Base-by-base conservation (phyloP, 2,329 filamentous ascomycete genomes). In the Neocucurbitaria cava region DNA sequence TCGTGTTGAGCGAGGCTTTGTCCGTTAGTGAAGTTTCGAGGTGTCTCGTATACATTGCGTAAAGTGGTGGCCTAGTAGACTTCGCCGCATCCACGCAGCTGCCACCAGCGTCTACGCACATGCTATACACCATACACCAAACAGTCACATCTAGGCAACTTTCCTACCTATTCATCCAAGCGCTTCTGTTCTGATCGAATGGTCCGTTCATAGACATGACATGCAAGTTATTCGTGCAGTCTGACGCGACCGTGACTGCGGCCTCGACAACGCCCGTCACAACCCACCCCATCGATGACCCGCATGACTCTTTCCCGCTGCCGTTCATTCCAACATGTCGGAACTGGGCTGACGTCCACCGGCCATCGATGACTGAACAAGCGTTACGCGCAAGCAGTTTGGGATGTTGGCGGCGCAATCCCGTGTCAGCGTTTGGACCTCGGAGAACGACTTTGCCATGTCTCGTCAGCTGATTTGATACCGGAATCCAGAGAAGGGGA, bases 211-310 rank as follows among this genome's bases (percentile, higher is more conserved):
- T n/a, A n/a, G n/a, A n/a, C n/a, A n/a, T n/a, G n/a, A 26, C 24
- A 5, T 26, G 24, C 24, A 26, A 26, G 9, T 35, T 31, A 52
- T 36, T 43, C 20, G 20, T 21, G 17, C 26, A 17, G 5, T 43
- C 9, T 9, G 24, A 5, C 24, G 9, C 24, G 24, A 5, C 24
- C 24, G 24, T 26, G 24, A 26, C 24, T 26, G 24, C 24, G n/a
- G n/a, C n/a, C n/a, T n/a, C n/a, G n/a, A n/a, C n/a, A n/a, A n/a
- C n/a, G n/a, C n/a, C n/a, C n/a, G n/a, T n/a, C n/a, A n/a, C n/a
- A n/a, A n/a, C n/a, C n/a, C n/a, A n/a, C n/a, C n/a, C n/a, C 56
- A 54, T 54, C 33, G 43, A 51, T 56, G 57, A 56, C 59, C 42
- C 58, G 59, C 59, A 56, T 36, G 10, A n/a, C 5, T 24, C 4